Evolutionary conservation across 768 basidiomycete species (phyloP).

Genomic region (Boletus rex-veris): DNA sequence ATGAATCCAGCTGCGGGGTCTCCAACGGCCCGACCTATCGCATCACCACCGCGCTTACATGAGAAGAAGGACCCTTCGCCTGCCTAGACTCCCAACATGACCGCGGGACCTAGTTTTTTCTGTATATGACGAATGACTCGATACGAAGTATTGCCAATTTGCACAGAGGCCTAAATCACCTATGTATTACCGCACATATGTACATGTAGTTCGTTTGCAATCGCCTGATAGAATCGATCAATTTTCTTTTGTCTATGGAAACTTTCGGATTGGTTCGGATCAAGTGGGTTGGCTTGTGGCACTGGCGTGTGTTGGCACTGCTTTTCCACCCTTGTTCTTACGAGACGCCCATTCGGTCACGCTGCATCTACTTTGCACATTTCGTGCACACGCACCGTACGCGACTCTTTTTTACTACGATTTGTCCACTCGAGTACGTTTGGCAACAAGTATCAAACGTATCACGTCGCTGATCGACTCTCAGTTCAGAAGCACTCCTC

Average conservation of each 20-base stretch:
- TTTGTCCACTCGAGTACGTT: not conserved
- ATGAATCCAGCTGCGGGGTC: slow-evolving; percentile 49
- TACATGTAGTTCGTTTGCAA: slow-evolving; percentile 25
- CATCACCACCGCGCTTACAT: slow-evolving; percentile 49
- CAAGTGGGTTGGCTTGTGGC: not conserved
- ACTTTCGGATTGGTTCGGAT: not conserved
- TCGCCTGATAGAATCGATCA: slow-evolving; percentile 12
- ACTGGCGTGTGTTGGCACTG: not conserved
- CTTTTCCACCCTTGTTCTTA: too few relatives aligned
- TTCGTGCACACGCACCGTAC: not conserved
- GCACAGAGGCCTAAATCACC: slow-evolving; percentile 15
- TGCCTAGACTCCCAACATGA: slow-evolving; percentile 9
- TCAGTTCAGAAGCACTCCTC: not conserved
- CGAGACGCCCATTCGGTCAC: not conserved
- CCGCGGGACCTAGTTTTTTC: not conserved
- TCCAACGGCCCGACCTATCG: slow-evolving; percentile 48
- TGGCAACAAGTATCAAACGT: not conserved
- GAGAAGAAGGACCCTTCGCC: slow-evolving; percentile 33
- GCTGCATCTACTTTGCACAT: too few relatives aligned
- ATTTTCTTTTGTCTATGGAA: too few relatives aligned
- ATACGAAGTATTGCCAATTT: slow-evolving; percentile 24
- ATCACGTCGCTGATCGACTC: not conserved
- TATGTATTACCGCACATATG: slow-evolving; percentile 30
- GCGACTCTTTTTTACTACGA: not conserved
- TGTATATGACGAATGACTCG: slow-evolving; percentile 14